Conservation (phyloP, 2,329 filamentous ascomycete species). For the Orbilia quercus region DNA sequence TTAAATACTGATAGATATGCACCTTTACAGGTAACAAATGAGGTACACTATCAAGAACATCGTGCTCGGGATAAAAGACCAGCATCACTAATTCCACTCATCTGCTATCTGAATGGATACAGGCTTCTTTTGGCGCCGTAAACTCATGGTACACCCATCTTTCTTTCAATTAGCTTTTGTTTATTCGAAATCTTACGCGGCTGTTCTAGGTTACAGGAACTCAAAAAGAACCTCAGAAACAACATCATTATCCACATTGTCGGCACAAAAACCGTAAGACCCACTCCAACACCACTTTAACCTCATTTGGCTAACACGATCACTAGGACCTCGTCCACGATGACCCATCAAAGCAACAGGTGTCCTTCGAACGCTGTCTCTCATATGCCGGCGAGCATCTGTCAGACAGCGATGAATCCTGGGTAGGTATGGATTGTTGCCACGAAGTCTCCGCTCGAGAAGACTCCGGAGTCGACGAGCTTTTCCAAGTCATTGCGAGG, state of each 20-base stretch:
- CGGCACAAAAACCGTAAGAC: conserved; percentile 77
- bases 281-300: too few species aligned
- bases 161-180: not conserved
- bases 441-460: conserved; percentile 85
- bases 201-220: conserved; percentile 59
- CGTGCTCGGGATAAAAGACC: not conserved
- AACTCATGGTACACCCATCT: conserved; percentile 59
- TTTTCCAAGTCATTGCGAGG: conserved; percentile 88
- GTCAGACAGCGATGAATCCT: conserved; percentile 64
- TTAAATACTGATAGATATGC: conserved; percentile 6
- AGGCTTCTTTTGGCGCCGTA: conserved; percentile 60
- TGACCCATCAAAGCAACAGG: conserved; percentile 80
- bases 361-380: conserved; percentile 95
- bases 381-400: conserved; percentile 77
- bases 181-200: conserved; percentile 14
- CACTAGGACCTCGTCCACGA: conserved; percentile 79
- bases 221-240: conserved; percentile 60
- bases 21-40: conserved; percentile 42
- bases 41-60: conserved; percentile 22
- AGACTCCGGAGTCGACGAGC: conserved; percentile 83
- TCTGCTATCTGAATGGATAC: conserved; percentile 25
- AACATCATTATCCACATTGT: conserved; percentile 65
- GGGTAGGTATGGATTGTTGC: conserved; percentile 91
- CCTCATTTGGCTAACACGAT: too few species aligned
- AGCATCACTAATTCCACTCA: not conserved